phyloP scores from a whole-genome alignment of 352 stramenopile genomes.

The Saprolegnia diclina region DNA sequence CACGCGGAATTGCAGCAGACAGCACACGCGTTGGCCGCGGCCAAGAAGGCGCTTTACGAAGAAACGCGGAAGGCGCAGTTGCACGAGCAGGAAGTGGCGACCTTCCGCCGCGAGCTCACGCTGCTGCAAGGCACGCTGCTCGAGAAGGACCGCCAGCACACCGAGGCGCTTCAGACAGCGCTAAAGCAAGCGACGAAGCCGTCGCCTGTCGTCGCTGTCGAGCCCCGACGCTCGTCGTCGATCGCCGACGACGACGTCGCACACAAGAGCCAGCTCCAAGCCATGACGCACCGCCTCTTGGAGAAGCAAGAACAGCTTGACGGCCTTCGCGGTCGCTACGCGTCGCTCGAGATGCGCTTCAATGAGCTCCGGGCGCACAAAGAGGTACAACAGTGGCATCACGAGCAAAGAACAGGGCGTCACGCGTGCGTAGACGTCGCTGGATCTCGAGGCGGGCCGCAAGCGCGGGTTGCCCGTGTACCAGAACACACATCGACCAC shows the following conservation, averaged over 20 bases:
- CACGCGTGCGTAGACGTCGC: slow-evolving; percentile 24
- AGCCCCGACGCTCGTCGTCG: slow-evolving; percentile 27
- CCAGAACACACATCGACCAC: neutral
- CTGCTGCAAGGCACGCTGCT: slow-evolving; percentile 42
- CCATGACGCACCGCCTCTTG: slow-evolving; percentile 69
- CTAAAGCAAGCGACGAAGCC: slow-evolving; percentile 29
- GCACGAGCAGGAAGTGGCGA: slow-evolving; percentile 57
- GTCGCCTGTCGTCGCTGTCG: neutral
- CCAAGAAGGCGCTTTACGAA: slow-evolving; percentile 74
- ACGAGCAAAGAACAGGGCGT: slow-evolving; percentile 42
- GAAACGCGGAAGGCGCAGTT: slow-evolving; percentile 57
- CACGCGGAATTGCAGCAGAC: slow-evolving; percentile 7
- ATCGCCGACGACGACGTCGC: slow-evolving; percentile 20
- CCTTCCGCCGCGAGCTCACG: slow-evolving; percentile 48
- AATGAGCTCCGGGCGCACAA: slow-evolving; percentile 45
- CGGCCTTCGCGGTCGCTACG: slow-evolving; percentile 50
- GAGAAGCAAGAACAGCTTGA: slow-evolving; percentile 82
- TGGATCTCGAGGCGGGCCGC: slow-evolving; percentile 59
- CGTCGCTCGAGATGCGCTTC: slow-evolving; percentile 66
- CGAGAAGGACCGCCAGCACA: slow-evolving; percentile 31
- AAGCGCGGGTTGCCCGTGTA: slow-evolving; percentile 28
- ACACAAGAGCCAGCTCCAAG: slow-evolving; percentile 53
- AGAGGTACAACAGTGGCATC: slow-evolving; percentile 45
- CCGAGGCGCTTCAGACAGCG: slow-evolving; percentile 26
- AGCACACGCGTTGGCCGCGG: slow-evolving; percentile 56